Base-by-base conservation (phyloP, 83 land plant genomes). In the Isoetes engelmannii region DNA sequence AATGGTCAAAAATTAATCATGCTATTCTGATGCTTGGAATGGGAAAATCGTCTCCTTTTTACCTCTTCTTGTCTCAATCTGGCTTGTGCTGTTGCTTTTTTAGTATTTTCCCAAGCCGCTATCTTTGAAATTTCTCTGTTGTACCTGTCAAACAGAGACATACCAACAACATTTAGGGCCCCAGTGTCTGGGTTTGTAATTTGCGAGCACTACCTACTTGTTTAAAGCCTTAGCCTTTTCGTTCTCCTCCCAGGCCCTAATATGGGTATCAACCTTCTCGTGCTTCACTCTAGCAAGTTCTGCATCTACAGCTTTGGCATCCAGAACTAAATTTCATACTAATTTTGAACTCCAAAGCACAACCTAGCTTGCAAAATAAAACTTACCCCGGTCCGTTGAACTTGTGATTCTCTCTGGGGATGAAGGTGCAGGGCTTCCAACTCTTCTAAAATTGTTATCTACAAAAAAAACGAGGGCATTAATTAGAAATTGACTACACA, bases 171-270 rank as follows among this genome's bases (percentile, higher is more conserved):
- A 53, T 13, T 13, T 1, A 13, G 13, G 13, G 3, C 13, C 13
- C 17, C 13, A 53, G 55, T 13, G 55, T 3, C 55, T 53, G 55
- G 15, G 2, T 15, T 53, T 3, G 1, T 53, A 4, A 60, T 19
- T 37, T 60, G 0, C 62, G 37, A 12, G 1, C 10, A n/a, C 6
- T 6, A 44, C 41, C 44, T 65, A 65, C 68, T 53, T 10, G 68
- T 65, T 45, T 5, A 45, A 21, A 21, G 68, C 47, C 68, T 47
- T 65, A 49, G 47, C 49, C 49, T 65, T 65, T 53, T 65, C 41
- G 68, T 47, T 65, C 49, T 65, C 68, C 49, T 65, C 68, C 68
- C 68, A 65, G 4, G 68, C 68, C 41, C 20, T 47, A 20, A 65
- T 65, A 6, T 47, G 68, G 6, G 4, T 0, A 65, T 47, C 53